Conservation (phyloP, 1,284 basidiomycete genomes). For the Microbotryomycetes sp. region DNA sequence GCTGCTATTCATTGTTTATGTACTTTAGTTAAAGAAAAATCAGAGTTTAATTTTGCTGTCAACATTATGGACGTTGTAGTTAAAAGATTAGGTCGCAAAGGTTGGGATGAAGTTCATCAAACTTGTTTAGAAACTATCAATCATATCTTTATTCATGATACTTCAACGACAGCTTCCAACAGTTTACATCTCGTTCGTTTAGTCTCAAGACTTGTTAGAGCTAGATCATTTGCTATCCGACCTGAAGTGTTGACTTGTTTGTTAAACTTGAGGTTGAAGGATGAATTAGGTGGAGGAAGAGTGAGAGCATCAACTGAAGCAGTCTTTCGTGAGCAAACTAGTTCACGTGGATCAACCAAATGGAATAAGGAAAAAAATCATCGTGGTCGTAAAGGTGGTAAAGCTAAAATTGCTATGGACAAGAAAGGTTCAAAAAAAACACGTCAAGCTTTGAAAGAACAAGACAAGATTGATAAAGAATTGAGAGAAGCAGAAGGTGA, state of each 20-base stretch:
- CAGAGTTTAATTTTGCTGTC: constrained; percentile 94
- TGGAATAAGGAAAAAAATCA: constrained; percentile 52
- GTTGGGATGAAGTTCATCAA: constrained; percentile 76
- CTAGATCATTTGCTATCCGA: constrained; percentile 81
- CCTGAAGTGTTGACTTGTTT: constrained; percentile 82
- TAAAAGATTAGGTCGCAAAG: constrained; percentile 70
- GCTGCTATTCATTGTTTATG: constrained; percentile 79
- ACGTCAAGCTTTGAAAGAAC: constrained; percentile 69
- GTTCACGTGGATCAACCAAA: constrained; percentile 51
- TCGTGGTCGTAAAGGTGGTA: constrained; percentile 53
- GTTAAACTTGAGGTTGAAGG: constrained; percentile 76
- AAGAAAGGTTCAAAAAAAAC: constrained; percentile 70
- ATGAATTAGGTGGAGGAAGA: constrained; percentile 59
- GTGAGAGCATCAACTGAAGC: constrained; percentile 63
- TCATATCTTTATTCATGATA: constrained; percentile 71
- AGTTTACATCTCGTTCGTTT: constrained; percentile 86
- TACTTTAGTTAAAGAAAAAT: constrained; percentile 69
- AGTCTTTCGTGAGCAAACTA: constrained; percentile 45
- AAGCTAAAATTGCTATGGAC: constrained; percentile 40
- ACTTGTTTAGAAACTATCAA: constrained; percentile 74
- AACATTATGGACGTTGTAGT: constrained; percentile 89
- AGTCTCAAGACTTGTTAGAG: constrained; percentile 93
- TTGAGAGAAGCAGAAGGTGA: constrained; percentile 90
- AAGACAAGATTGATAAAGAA: constrained; percentile 77
- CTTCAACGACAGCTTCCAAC: constrained; percentile 50